These are phyloP conservation scores for Rhododendron williamsianum DNA, from an alignment of 148 eudicot genomes.

Conservation along the genomic window DNA sequence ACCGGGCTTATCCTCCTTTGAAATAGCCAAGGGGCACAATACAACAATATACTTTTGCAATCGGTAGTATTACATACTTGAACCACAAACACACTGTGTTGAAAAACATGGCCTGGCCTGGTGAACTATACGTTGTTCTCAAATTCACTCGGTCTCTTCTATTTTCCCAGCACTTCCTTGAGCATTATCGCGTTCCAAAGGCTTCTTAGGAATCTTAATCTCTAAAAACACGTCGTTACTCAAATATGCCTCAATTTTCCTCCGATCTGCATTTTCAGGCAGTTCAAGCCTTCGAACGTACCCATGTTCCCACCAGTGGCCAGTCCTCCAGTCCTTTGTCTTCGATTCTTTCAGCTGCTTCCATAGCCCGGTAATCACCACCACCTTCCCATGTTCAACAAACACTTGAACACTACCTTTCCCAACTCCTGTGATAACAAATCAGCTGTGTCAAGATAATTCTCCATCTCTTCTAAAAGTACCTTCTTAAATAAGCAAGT, in stretches of 20 bases:
- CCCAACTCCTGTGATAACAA: conserved; percentile 35
- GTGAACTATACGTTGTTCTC: background rate
- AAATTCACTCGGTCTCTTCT: background rate
- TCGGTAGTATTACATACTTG: background rate
- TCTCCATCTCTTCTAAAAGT: background rate
- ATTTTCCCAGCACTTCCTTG: conserved; percentile 17
- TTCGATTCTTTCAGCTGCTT: conserved; percentile 29
- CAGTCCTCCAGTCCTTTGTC: conserved; percentile 64
- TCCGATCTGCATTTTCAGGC: conserved; percentile 68
- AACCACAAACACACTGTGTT: background rate
- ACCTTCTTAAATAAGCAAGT: background rate
- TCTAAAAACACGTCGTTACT: conserved; percentile 43
- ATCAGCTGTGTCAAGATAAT: conserved; percentile 7
- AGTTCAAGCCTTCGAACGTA: conserved; percentile 71
- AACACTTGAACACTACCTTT: conserved; percentile 43
- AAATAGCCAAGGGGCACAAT: background rate
- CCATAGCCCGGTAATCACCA: conserved; percentile 71
- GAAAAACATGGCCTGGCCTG: background rate
- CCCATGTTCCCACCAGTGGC: conserved; percentile 87
- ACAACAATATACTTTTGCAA: background rate
- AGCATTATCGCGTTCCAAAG: conserved; percentile 24
- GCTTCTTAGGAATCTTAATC: conserved; percentile 55
- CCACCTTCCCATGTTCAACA: conserved; percentile 63
- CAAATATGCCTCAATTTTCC: conserved; percentile 46
- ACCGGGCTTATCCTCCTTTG: background rate